A percentile compares a stretch with the other conserved stretches of the same genome.
Conservation (phyloP, 768 basidiomycete species). For the Solioccasus polychromus region DNA sequence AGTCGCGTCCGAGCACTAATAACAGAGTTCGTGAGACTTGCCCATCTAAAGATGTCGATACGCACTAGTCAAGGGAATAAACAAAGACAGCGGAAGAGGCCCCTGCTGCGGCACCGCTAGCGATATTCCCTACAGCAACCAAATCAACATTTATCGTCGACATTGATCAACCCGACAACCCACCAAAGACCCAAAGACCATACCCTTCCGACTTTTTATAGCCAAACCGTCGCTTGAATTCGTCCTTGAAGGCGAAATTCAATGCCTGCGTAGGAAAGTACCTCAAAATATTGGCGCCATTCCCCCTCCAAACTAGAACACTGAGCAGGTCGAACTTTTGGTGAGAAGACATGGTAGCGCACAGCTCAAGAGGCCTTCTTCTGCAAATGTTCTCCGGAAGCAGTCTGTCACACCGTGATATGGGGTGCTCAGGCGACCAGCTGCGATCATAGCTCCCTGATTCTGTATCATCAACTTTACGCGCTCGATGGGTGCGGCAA, state of each 20-base stretch:
- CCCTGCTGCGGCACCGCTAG: constrained; percentile 43
- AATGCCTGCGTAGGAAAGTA: constrained; percentile 48
- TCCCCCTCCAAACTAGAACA: constrained; percentile 41
- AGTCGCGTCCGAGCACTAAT: constrained; percentile 41
- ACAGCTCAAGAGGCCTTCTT: constrained; percentile 40
- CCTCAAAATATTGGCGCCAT: constrained; percentile 41
- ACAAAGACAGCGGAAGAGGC: constrained; percentile 42
- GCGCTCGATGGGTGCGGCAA: constrained; percentile 40
- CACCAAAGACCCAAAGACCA: constrained; percentile 35
- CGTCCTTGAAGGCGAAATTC: constrained; percentile 49
- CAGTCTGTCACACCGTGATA: constrained; percentile 37
- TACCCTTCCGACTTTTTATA: constrained; percentile 38
- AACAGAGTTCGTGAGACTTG: neutral
- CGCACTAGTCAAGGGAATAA: constrained; percentile 45
- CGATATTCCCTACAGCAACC: constrained; percentile 34
- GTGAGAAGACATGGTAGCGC: constrained; percentile 13
- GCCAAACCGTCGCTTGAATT: constrained; percentile 37
- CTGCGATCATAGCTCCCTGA: constrained; percentile 35
- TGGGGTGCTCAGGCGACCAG: constrained; percentile 37
- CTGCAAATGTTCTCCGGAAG: constrained; percentile 31
- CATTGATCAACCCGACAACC: neutral
- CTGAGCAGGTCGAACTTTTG: constrained; percentile 3
- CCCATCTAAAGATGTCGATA: neutral
- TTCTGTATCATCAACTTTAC: constrained; percentile 41
- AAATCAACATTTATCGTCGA: neutral